Evolutionary conservation across 1,139 yeast genomes (phyloP), one percentile per base, ranked within the genome.

Genomic region (Hyphopichia burtonii): DNA sequence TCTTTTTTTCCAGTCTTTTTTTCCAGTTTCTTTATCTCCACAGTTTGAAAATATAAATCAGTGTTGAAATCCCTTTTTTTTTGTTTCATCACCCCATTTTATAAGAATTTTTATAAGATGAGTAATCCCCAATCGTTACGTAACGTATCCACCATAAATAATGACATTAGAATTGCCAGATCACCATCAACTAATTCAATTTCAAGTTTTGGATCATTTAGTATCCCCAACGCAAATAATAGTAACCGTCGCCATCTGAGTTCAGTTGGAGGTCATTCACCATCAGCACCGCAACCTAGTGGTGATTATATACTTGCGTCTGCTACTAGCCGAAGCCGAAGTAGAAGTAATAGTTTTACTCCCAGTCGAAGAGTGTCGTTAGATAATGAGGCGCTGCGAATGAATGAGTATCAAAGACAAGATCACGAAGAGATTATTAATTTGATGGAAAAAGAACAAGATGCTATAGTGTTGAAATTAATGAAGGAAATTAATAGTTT

Each of bases 391-490:
- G 8, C 23, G n/a, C n/a, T n/a, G n/a, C n/a, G 23, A 20, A 5
- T 20, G 23, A 20, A 20, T 20, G 23, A 20, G 8, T 6, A 5
- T 20, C 5, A 20, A 20, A 20, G 23, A 20, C 23, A 20, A 8
- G 23, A 60, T 25, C 63, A 63, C 25, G 83, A 76, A 37, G 78
- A 77, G 46, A 69, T 78, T 32, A 74, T 82, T 38, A 83, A 81
- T 55, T 65, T 75, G 43, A 80, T 82, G 86, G 88, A 82, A 54
- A 71, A 80, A 44, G 87, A 82, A 54, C 87, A 82, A 54, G 88
- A 82, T 51, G 84, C 83, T 2, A 78, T 81, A 31, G 87, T 81
- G 8, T 60, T 81, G 47, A 77, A 72, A 51, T 58, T 82, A 34
- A 73, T 80, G 76, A 71, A 71, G 49, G 86, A 82, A 50, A 80